A percentile compares a stretch with the other conserved stretches of the same genome.
These are phyloP conservation scores for Chaetomium olivaceum DNA, from an alignment of 2,329 filamentous ascomycete genomes.

Conservation along the genomic window DNA sequence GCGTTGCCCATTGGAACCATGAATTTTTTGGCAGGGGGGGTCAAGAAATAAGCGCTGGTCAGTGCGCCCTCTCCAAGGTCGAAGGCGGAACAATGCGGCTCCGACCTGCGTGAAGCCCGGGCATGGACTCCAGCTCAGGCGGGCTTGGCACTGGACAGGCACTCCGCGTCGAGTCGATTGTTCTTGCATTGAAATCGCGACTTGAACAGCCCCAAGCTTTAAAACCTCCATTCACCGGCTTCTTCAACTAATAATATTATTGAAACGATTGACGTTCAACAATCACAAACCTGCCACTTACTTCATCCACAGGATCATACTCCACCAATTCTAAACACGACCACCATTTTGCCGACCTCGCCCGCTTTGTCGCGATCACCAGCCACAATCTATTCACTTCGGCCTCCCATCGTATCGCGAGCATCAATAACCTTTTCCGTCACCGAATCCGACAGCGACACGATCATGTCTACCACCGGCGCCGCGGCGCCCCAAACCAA, in stretches of 20 bases:
- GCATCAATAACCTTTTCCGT: not conserved
- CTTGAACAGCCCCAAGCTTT: not conserved
- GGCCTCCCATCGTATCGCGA: slow-evolving; percentile 3
- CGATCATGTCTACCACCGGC: slow-evolving; percentile 36
- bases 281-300: not conserved
- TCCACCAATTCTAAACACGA: not conserved
- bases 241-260: not conserved
- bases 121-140: not conserved
- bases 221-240: not conserved
- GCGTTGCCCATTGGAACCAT: not conserved
- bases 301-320: not conserved
- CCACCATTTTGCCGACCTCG: not conserved
- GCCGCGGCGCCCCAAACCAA: slow-evolving; percentile 51
- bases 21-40: slow-evolving; percentile 13
- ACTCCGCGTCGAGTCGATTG: not conserved
- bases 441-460: not conserved
- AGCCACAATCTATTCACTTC: not conserved
- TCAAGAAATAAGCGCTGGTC: slow-evolving; percentile 32
- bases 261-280: not conserved
- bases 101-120: slow-evolving; percentile 15
- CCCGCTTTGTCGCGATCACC: not conserved
- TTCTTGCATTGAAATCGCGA: not conserved
- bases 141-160: not conserved
- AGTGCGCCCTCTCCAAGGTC: slow-evolving; percentile 14
- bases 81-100: slow-evolving; percentile 29